Percentiles rank a stretch among this genome's conserved stretches.
phyloP scores from a whole-genome alignment of 805 yeast genomes.

The Metschnikowia corniflorae region DNA sequence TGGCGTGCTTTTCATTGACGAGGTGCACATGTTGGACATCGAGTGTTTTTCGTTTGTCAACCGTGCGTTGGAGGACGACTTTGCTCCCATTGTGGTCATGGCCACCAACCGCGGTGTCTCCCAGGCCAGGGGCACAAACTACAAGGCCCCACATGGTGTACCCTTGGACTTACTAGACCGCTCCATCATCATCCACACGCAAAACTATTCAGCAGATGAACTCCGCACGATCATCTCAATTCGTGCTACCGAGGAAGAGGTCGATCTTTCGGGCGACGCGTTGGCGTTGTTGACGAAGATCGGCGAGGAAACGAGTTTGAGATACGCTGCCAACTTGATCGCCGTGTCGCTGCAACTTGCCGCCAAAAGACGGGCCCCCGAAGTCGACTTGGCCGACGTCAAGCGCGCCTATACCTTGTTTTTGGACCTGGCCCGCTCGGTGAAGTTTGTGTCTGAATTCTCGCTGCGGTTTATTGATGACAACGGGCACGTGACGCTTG shows the following conservation, averaged over 20 bases:
- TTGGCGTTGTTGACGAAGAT: constrained; percentile 83
- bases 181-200: constrained; percentile 86
- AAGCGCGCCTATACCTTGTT: constrained; percentile 85
- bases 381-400: constrained; percentile 75
- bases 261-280: constrained; percentile 77
- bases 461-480: constrained; percentile 73
- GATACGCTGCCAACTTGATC: constrained; percentile 89
- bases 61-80: constrained; percentile 93
- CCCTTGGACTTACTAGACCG: constrained; percentile 94
- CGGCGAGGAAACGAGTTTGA: constrained; percentile 83
- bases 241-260: constrained; percentile 93
- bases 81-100: constrained; percentile 96
- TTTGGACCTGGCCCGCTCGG: constrained; percentile 86
- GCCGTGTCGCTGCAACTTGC: constrained; percentile 88
- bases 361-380: constrained; percentile 66
- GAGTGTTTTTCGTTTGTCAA: constrained; percentile 94
- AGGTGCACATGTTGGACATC: constrained; percentile 96
- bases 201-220: constrained; percentile 74
- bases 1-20: constrained; percentile 96
- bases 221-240: constrained; percentile 81
- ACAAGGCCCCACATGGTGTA: constrained; percentile 95
- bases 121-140: constrained; percentile 89
- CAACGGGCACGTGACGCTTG: constrained; percentile 62
- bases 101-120: constrained; percentile 95
- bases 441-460: constrained; percentile 72